Percentiles rank a stretch among this genome's conserved stretches.
Conservation (phyloP, 2,329 filamentous ascomycete genomes). For the Nigrospora oryzae region DNA sequence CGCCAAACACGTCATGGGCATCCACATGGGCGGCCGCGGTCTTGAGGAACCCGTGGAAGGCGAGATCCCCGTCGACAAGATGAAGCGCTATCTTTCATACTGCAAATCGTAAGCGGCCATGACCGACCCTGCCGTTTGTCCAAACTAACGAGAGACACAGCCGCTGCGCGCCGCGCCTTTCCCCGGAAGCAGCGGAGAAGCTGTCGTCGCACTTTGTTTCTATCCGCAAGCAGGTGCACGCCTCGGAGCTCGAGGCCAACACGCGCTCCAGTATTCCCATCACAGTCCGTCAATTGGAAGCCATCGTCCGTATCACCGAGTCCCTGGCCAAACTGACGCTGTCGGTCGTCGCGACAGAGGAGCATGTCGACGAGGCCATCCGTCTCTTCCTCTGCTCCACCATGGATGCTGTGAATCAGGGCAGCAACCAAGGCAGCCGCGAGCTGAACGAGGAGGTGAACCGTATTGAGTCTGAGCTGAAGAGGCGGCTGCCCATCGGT, state of each 20-base stretch:
- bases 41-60: slow-evolving; percentile 76
- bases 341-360: slow-evolving; percentile 77
- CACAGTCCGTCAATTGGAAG: slow-evolving; percentile 92
- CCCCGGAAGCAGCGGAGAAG: slow-evolving; percentile 86
- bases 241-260: slow-evolving; percentile 83
- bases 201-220: slow-evolving; percentile 95
- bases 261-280: slow-evolving; percentile 91
- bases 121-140: neutral
- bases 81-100: slow-evolving; percentile 95
- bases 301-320: slow-evolving; percentile 94
- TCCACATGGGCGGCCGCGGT: slow-evolving; percentile 87
- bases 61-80: slow-evolving; percentile 90
- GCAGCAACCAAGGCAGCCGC: slow-evolving; percentile 71
- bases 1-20: slow-evolving; percentile 92
- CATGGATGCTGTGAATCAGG: slow-evolving; percentile 95
- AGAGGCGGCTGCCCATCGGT: slow-evolving; percentile 80
- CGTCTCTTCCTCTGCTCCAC: slow-evolving; percentile 92
- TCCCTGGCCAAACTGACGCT: slow-evolving; percentile 87
- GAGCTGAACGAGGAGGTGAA: slow-evolving; percentile 86
- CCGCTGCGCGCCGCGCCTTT: slow-evolving; percentile 86
- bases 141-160: slow-evolving; percentile 35
- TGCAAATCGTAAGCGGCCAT: slow-evolving; percentile 74
- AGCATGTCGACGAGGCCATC: slow-evolving; percentile 95
- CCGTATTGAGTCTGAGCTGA: slow-evolving; percentile 82
- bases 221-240: slow-evolving; percentile 89